A percentile compares a stretch with the other conserved stretches of the same genome.
Conservation (phyloP, 2,329 filamentous ascomycete genomes). For the Pleomassaria siparia region DNA sequence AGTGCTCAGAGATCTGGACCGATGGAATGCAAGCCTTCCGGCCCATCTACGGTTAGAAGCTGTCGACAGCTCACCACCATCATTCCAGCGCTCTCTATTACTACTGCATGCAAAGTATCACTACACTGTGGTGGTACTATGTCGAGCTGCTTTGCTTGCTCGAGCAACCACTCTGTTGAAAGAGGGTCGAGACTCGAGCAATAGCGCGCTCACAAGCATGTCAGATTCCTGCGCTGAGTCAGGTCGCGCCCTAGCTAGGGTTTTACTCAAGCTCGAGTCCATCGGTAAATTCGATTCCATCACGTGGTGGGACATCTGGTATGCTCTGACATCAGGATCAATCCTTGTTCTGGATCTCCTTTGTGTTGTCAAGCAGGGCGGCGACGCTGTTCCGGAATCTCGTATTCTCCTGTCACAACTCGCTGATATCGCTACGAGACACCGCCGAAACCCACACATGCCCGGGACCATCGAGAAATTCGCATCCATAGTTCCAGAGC, state of each 20-base stretch:
- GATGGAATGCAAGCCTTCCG: constrained; percentile 45
- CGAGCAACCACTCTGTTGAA: constrained; percentile 36
- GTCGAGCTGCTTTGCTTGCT: constrained; percentile 43
- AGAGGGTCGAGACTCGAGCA: constrained; percentile 27
- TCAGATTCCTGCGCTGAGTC: constrained; percentile 43
- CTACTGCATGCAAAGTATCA: constrained; percentile 46
- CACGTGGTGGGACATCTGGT: constrained; percentile 48
- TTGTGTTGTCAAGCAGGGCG: constrained; percentile 26
- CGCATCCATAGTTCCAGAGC: constrained; percentile 39
- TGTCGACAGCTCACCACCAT: constrained; percentile 33
- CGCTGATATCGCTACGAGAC: constrained; percentile 36
- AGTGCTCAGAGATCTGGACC: constrained; percentile 42
- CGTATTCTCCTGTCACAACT: constrained; percentile 37
- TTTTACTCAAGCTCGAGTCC: constrained; percentile 41
- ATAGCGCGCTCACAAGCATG: constrained; percentile 33
- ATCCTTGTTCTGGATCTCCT: constrained; percentile 44
- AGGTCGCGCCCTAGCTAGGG: constrained; percentile 35
- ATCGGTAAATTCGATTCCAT: constrained; percentile 44
- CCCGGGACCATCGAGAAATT: constrained; percentile 44
- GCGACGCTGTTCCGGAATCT: constrained; percentile 27
- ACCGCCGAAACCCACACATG: constrained; percentile 36
- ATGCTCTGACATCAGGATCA: constrained; percentile 41
- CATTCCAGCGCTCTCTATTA: constrained; percentile 42
- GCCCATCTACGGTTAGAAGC: constrained; percentile 40
- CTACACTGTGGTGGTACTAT: constrained; percentile 44